Base-by-base conservation (phyloP, 1,139 yeast genomes). In the Kodamaea suecica region DNA sequence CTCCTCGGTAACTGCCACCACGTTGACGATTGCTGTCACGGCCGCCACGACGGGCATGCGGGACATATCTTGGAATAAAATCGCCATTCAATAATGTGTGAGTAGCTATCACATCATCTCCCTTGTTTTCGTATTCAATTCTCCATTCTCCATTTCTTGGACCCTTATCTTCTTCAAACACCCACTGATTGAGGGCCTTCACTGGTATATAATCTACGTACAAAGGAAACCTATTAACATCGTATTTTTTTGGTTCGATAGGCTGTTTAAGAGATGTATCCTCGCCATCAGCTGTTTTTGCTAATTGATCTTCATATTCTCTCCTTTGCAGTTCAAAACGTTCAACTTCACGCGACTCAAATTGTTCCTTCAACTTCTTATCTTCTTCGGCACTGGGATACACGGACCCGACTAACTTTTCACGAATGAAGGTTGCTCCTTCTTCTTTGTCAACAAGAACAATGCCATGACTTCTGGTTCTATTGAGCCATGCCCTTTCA, bases 61-160 rank as follows among this genome's bases (percentile, higher is more conserved):
- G 47, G 30, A 40, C 42, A 41, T 50, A 49, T 2, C 45, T 41
- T 4, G 64, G 64, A 30, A 59, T 49, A 32, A 46, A 56, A 31
- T 53, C 59, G 5, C 65, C 63, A 39, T 66, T 65, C 34, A 67
- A 48, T 52, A 70, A 58, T n/a, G 56, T 58, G 41, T 70, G 76
- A 4, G 57, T 53, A 5, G 68, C 75, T 14, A 61, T 55, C 23
- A 58, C 51, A 24, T 59, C 68, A 3, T 62, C 67, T 4, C 59
- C 62, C 20, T 53, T 46, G 11, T 41, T 45, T 27, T 54, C 60
- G 41, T 63, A 70, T 12, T 57, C 58, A 23, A 70, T 52, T 34
- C 59, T 60, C 76, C 76, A 70, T 33, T 65, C 51, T 1, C 73
- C 76, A 45, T 69, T 61, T 29, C 52, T 50, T 6, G 76, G 74